Evolutionary conservation across 345 rosid genomes (phyloP).

Genomic region (Erysimum cheiranthoides): DNA sequence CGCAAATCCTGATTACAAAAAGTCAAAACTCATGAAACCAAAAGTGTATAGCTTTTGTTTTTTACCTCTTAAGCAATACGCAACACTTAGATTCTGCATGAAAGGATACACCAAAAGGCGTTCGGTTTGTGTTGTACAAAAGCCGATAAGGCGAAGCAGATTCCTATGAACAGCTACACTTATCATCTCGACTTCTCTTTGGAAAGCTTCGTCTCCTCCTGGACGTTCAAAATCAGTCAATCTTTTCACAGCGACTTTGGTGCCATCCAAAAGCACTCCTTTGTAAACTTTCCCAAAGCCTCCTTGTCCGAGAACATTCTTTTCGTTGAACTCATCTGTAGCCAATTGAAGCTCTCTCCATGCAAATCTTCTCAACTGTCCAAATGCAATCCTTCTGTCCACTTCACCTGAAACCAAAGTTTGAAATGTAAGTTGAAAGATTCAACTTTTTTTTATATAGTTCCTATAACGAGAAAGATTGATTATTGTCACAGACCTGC

Average conservation of each 20-base stretch:
- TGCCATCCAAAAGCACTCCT: conserved; percentile 49
- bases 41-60: background rate
- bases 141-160: conserved; percentile 47
- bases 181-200: conserved; percentile 48
- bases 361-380: conserved; percentile 91
- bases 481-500: conserved; percentile 59
- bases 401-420: conserved; percentile 74
- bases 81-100: conserved; percentile 96
- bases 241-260: conserved; percentile 50
- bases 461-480: background rate
- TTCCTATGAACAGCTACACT: conserved; percentile 50
- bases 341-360: conserved; percentile 97
- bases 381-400: conserved; percentile 93
- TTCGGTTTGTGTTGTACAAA: conserved; percentile 47
- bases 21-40: background rate
- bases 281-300: conserved; percentile 57
- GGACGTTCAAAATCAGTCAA: conserved; percentile 46
- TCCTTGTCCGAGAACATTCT: conserved; percentile 50
- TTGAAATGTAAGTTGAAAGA: conserved; percentile 7
- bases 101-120: conserved; percentile 82
- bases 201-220: conserved; percentile 50
- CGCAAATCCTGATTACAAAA: background rate
- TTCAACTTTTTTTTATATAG: background rate
- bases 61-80: conserved; percentile 83
- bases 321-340: conserved; percentile 53